These are phyloP conservation scores for Neonectria coccinea DNA, from an alignment of 2,329 filamentous ascomycete species.

Conservation along the genomic window DNA sequence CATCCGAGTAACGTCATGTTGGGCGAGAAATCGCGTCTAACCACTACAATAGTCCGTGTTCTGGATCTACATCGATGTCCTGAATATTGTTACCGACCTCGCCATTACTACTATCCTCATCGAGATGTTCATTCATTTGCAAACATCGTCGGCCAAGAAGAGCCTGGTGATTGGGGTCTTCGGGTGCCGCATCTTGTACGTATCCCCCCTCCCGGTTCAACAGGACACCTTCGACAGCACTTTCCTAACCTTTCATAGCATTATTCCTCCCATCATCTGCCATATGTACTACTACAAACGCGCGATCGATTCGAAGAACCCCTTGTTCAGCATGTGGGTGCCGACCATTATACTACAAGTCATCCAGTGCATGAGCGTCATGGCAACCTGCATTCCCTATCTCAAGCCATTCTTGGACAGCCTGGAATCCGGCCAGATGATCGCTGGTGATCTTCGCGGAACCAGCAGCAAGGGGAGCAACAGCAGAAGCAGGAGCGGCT, in stretches of 20 bases:
- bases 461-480: constrained; percentile 29
- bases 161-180: constrained; percentile 30
- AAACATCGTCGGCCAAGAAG: constrained; percentile 26
- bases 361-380: constrained; percentile 38
- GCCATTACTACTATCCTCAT: constrained; percentile 25
- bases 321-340: constrained; percentile 37
- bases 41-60: constrained; percentile 14
- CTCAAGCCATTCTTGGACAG: constrained; percentile 41
- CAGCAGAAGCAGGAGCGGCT: constrained; percentile 29
- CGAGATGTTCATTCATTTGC: constrained; percentile 20
- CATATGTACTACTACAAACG: constrained; percentile 36
- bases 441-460: constrained; percentile 30
- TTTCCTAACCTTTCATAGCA: constrained; percentile 24
- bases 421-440: constrained; percentile 40
- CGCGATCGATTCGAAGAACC: constrained; percentile 24
- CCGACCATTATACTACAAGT: constrained; percentile 34
- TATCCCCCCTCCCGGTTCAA: not conserved
- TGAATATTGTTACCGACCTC: constrained; percentile 31
- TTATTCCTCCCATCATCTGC: constrained; percentile 35
- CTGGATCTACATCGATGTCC: constrained; percentile 29
- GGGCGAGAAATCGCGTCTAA: not conserved
- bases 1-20: not conserved
- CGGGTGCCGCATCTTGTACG: constrained; percentile 29
- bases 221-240: not conserved
- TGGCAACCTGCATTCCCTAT: constrained; percentile 38